A percentile compares a stretch with the other conserved stretches of the same genome.
Conservation (phyloP, 768 basidiomycete genomes). For the Amanita subjunquillea region DNA sequence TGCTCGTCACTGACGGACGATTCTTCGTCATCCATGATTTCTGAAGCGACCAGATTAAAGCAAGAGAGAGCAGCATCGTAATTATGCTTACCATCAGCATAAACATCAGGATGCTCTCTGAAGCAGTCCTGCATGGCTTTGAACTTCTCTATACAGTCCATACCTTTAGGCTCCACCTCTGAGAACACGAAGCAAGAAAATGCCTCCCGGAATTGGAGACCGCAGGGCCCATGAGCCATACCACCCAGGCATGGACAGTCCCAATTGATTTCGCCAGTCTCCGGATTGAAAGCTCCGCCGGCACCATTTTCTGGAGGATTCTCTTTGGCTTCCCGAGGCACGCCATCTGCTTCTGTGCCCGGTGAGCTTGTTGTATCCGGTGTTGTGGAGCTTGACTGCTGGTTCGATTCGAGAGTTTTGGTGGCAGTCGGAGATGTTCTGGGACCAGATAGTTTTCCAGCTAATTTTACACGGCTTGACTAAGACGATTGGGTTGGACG, state of each 20-base stretch:
- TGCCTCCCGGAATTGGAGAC: slow-evolving; percentile 84
- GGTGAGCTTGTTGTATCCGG: not conserved
- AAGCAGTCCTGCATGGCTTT: slow-evolving; percentile 98
- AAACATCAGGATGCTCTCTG: slow-evolving; percentile 90
- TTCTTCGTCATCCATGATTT: slow-evolving; percentile 58
- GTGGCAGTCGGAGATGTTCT: not conserved
- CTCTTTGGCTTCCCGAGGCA: slow-evolving; percentile 7
- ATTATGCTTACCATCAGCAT: slow-evolving; percentile 70
- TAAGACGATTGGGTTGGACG: slow-evolving; percentile 2
- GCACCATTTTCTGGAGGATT: slow-evolving; percentile 11
- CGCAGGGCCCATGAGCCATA: slow-evolving; percentile 97
- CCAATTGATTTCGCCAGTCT: slow-evolving; percentile 99
- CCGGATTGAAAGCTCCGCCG: slow-evolving; percentile 79
- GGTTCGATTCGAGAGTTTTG: not conserved
- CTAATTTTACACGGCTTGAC: slow-evolving; percentile 1
- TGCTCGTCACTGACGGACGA: slow-evolving; percentile 8
- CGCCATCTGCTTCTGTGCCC: not conserved
- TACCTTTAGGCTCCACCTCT: slow-evolving; percentile 92
- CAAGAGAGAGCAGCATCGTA: not conserved
- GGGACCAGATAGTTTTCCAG: not conserved
- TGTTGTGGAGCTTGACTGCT: not conserved
- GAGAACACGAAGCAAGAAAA: slow-evolving; percentile 96
- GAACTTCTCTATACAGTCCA: slow-evolving; percentile 97
- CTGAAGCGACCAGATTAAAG: slow-evolving; percentile 20
- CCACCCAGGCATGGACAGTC: slow-evolving; percentile 98